Evolutionary conservation across 495 filamentous ascomycete genomes (phyloP), one percentile per base, ranked within the genome.

Genomic region (Sphaerosporella brunnea): DNA sequence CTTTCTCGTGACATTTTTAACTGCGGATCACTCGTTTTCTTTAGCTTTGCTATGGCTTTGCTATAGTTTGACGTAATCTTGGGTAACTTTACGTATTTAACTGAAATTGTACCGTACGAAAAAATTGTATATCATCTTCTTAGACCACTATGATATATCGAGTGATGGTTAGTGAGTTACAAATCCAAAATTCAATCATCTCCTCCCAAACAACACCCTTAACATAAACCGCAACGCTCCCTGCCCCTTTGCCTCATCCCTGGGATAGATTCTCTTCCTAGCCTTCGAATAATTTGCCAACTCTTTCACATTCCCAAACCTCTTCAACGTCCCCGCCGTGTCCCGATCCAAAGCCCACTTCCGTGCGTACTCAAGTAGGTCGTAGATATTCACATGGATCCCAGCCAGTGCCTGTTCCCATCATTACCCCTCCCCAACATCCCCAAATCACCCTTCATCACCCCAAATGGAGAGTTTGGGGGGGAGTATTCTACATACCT

Each of bases 341-440:
- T 4, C 35, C 4, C 15, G 35, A 9, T 18, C 9, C 8, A 37
- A 4, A 9, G n/a, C 16, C 24, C 28, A 24, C 23, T 34, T 37
- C 26, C 50, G 45, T 11, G 9, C 23, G 19, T 49, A 15, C 4
- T 45, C 37, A 9, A 43, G 8, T 4, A 52, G 26, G 24, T 52
- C 50, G 13, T 21, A 49, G 13, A 52, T 52, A 21, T 52, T 52
- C n/a, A 52, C 46, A 37, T 37, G 8, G 35, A 37, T 37, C 7
- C 5, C 9, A 10, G 9, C 2, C n/a, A 52, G 37, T 16, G 3
- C 21, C 50, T 52, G 15, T 1, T 19, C 4, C 7, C 36, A 30
- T 34, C 43, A 30, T 37, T 18, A 37, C 7, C 35, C 15, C 20
- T 50, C 39, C 35, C 35, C 18, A 7, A 15, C 23, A 8, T 2